phyloP scores from a whole-genome alignment of 495 filamentous ascomycete species.

The Thozetella sp. region DNA sequence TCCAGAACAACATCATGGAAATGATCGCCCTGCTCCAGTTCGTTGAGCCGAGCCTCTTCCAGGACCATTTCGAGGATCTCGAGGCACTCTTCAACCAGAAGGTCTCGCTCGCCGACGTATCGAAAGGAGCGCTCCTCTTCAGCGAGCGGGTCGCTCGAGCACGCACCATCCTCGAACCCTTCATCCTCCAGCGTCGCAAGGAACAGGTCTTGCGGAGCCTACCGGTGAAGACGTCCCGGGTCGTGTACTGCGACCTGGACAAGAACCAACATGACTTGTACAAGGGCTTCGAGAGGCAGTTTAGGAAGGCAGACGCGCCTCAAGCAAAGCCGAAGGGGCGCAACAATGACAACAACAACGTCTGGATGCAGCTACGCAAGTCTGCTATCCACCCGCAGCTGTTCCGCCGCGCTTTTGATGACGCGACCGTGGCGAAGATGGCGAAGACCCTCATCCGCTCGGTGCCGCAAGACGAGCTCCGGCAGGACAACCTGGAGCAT shows the following conservation, averaged over 20 bases:
- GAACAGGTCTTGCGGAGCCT: conserved; percentile 89
- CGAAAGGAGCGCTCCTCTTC: conserved; percentile 77
- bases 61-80: conserved; percentile 69
- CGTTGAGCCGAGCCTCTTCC: conserved; percentile 85
- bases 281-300: conserved; percentile 41
- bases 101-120: conserved; percentile 74
- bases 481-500: conserved; percentile 59
- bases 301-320: conserved; percentile 46
- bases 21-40: conserved; percentile 86
- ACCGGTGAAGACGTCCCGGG: conserved; percentile 74
- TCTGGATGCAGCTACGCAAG: conserved; percentile 89
- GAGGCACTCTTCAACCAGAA: conserved; percentile 87
- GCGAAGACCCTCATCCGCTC: conserved; percentile 69
- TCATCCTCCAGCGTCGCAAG: conserved; percentile 92
- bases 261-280: conserved; percentile 71
- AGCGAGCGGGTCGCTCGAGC: conserved; percentile 83
- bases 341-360: conserved; percentile 60
- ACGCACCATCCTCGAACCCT: conserved; percentile 90
- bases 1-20: conserved; percentile 96
- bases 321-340: conserved; percentile 36
- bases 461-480: conserved; percentile 39
- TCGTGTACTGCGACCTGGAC: conserved; percentile 81
- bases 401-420: conserved; percentile 77
- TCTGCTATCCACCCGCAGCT: conserved; percentile 92
- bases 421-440: conserved; percentile 76